Conservation (phyloP, 1,139 yeast genomes). For the Groenewaldozyma sp. region DNA sequence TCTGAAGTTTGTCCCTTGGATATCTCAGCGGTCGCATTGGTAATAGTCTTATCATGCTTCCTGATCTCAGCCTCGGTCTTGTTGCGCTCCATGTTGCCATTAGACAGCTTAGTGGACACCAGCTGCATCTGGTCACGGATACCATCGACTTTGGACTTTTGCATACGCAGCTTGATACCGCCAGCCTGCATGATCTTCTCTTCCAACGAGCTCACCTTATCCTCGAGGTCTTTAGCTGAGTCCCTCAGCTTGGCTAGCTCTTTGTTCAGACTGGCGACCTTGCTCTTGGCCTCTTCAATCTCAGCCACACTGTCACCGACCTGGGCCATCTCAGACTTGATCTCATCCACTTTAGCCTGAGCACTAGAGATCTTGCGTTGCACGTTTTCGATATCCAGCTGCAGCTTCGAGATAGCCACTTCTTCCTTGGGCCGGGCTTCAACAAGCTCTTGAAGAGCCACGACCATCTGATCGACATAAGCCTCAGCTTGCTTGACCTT, state of each 20-base stretch:
- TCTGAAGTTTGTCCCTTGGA: slow-evolving; percentile 27
- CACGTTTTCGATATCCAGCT: slow-evolving; percentile 59
- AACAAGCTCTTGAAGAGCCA: slow-evolving; percentile 46
- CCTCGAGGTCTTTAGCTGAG: slow-evolving; percentile 52
- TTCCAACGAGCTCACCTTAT: slow-evolving; percentile 50
- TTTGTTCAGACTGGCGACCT: slow-evolving; percentile 29
- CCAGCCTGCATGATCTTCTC: slow-evolving; percentile 85
- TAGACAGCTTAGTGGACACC: slow-evolving; percentile 48
- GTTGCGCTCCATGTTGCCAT: slow-evolving; percentile 49
- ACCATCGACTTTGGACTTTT: slow-evolving; percentile 75
- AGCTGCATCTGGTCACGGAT: slow-evolving; percentile 60
- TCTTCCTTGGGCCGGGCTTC: slow-evolving; percentile 69
- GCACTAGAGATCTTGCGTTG: slow-evolving; percentile 39
- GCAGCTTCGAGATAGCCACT: slow-evolving; percentile 46
- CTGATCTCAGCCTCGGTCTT: slow-evolving; percentile 61
- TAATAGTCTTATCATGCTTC: slow-evolving; percentile 43
- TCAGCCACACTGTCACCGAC: slow-evolving; percentile 5
- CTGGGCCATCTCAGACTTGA: slow-evolving; percentile 15
- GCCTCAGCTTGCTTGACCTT: slow-evolving; percentile 44
- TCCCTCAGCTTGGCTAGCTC: slow-evolving; percentile 41
- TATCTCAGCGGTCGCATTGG: slow-evolving; percentile 32
- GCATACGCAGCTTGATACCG: slow-evolving; percentile 75
- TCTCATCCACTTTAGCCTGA: slow-evolving; percentile 23
- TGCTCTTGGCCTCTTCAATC: slow-evolving; percentile 33
- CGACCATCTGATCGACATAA: slow-evolving; percentile 52